phyloP scores from a whole-genome alignment of 1,284 basidiomycete genomes.

The Phenoliferia sp. region DNA sequence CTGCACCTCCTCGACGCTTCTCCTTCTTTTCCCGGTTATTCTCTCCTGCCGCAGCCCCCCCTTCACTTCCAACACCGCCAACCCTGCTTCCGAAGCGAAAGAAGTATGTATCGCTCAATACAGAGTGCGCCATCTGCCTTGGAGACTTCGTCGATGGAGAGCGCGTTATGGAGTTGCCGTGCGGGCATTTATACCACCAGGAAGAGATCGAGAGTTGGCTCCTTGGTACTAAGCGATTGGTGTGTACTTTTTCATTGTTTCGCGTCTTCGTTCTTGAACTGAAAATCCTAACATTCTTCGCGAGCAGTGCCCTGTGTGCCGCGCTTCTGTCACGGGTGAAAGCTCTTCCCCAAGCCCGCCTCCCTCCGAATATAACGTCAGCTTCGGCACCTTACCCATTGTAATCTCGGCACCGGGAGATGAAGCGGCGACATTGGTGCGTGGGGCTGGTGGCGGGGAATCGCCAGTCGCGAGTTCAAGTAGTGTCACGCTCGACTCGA shows the following conservation, averaged over 20 bases:
- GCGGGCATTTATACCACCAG: conserved; percentile 80
- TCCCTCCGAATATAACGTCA: neutral
- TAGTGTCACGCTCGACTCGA: neutral
- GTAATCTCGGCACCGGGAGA: neutral
- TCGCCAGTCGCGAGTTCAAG: neutral
- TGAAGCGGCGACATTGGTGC: neutral
- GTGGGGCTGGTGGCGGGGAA: neutral
- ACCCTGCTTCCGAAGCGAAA: neutral
- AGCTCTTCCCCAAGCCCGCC: neutral
- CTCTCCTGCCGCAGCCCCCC: neutral
- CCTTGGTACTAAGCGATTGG: conserved; percentile 79
- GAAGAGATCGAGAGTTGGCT: conserved; percentile 86
- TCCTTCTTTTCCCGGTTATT: conserved; percentile 4
- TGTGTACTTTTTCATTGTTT: too few species aligned
- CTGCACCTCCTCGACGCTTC: neutral
- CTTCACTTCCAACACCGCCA: neutral
- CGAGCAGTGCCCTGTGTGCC: conserved; percentile 5
- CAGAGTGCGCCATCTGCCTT: conserved; percentile 84
- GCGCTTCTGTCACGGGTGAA: conserved; percentile 3
- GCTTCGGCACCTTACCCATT: neutral
- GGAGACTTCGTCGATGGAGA: conserved; percentile 78
- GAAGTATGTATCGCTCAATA: neutral
- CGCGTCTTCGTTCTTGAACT: too few species aligned
- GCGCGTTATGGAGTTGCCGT: conserved; percentile 62
- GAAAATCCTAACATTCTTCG: neutral